Evolutionary conservation across 306 rosid species (phyloP).

Genomic region (Medicago ruthenica): DNA sequence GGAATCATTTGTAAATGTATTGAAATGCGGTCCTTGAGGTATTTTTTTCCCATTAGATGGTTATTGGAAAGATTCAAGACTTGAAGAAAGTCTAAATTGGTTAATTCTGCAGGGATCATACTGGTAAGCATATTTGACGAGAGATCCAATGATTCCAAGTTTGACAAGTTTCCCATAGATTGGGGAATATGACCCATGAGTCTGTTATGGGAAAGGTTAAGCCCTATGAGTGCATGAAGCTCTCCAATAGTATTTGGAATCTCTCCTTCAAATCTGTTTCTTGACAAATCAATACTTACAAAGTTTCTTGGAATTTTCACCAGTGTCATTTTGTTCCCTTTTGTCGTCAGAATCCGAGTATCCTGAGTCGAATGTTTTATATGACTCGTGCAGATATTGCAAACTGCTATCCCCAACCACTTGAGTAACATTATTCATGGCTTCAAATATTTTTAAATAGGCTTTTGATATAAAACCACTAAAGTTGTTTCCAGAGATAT

Average conservation of each 20-base stretch:
- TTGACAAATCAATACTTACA: constrained; percentile 45
- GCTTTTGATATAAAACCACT: not conserved
- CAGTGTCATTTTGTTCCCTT: not conserved
- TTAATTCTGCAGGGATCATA: constrained; percentile 37
- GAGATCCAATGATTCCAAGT: constrained; percentile 49
- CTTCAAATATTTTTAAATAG: constrained; percentile 22
- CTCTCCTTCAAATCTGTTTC: constrained; percentile 46
- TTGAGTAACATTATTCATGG: constrained; percentile 30
- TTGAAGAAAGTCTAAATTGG: not conserved
- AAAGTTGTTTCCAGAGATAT: constrained; percentile 41
- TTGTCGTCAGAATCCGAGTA: not conserved
- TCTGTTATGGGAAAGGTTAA: constrained; percentile 47
- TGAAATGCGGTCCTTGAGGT: too few relatives aligned
- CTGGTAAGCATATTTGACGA: constrained; percentile 44
- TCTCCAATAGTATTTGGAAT: constrained; percentile 44
- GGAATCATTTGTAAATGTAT: too few relatives aligned
- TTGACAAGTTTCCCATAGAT: constrained; percentile 37
- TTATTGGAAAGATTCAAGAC: constrained; percentile 43
- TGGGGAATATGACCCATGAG: constrained; percentile 41
- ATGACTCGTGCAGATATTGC: too few relatives aligned
- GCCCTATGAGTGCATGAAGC: constrained; percentile 30
- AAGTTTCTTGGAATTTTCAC: not conserved
- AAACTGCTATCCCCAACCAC: not conserved
- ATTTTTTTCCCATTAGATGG: too few relatives aligned
- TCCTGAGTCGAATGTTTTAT: too few relatives aligned